These are phyloP conservation scores for Candida gigantensis DNA, from an alignment of 1,139 yeast species.

Conservation along the genomic window DNA sequence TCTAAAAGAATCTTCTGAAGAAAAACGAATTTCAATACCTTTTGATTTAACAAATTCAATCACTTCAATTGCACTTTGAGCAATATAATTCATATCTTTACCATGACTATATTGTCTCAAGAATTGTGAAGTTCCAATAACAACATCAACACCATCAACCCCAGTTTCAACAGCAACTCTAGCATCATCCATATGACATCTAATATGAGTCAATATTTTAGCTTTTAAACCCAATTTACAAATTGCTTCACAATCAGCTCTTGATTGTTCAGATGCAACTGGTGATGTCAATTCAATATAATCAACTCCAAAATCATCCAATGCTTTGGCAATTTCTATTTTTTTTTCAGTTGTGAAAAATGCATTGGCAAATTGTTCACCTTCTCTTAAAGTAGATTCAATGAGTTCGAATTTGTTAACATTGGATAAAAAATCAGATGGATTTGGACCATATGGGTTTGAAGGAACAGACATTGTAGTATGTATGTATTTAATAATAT, in stretches of 20 bases:
- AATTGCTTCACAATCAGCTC: conserved; percentile 94
- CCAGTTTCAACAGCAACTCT: conserved; percentile 96
- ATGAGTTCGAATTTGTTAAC: conserved; percentile 88
- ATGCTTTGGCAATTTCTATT: conserved; percentile 95
- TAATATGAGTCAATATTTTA: conserved; percentile 85
- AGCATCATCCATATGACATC: conserved; percentile 99
- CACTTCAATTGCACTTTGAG: conserved; percentile 94
- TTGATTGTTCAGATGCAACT: conserved; percentile 93
- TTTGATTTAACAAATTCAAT: conserved; percentile 96
- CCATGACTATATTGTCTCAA: conserved; percentile 95
- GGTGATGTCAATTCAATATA: conserved; percentile 97
- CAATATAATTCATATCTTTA: conserved; percentile 97
- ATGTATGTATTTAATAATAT: not conserved
- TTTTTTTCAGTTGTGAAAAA: conserved; percentile 93
- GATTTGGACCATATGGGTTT: conserved; percentile 96
- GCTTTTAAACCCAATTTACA: conserved; percentile 96
- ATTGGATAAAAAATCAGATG: conserved; percentile 87
- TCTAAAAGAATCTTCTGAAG: conserved; percentile 97
- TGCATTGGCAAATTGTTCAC: conserved; percentile 98
- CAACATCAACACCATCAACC: conserved; percentile 98
- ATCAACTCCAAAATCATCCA: conserved; percentile 97
- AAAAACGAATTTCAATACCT: conserved; percentile 95
- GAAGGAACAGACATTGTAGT: conserved; percentile 6
- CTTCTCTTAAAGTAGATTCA: conserved; percentile 95
- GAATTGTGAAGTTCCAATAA: conserved; percentile 95